Base-by-base conservation (phyloP, 441 rosid genomes). In the Theobroma grandiflorum region DNA sequence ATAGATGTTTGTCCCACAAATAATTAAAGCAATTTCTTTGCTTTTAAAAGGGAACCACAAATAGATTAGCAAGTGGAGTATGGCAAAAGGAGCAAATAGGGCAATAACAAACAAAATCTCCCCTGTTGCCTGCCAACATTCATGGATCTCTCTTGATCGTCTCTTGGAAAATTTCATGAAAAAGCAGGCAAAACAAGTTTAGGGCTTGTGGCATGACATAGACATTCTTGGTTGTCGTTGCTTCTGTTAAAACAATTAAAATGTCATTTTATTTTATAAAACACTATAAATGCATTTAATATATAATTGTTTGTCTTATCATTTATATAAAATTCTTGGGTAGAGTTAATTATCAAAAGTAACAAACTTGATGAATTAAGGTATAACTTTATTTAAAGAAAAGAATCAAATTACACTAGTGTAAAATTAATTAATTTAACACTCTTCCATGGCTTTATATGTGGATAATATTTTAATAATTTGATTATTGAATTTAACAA, bases 41-140 rank as follows among this genome's bases (percentile, higher is more conserved):
- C 31, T n/a, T 57, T 57, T 57, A n/a, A 57, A n/a, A 14, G 2
- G 22, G 11, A 14, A 16, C 58, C 61, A 57, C 26, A 57, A 2
- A 53, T 53, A 18, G 18, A 4, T 22, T 20, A 4, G 33, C 58
- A 59, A 59, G 64, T 59, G 64, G 64, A 22, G 14, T 4, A 8
- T 2, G 6, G 15, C 14, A 9, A 22, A 16, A 2, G 6, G 5
- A 53, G 58, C 20, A 53, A 53, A 53, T 18, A 53, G 8, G 61
- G 61, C 61, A 59, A 59, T 59, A 59, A 15, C 35, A 59, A 59
- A 59, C 64, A 22, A 22, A 58, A 59, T 59, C 63, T 59, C 26
- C 31, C 33, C 62, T 58, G 18, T 8, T 16, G 12, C 2, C 58
- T 4, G 2, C 22, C 58, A 53, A 53, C 4, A 18, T 53, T 53